Conservation (phyloP, 129 eudicot species). For the Cynara cardunculus region DNA sequence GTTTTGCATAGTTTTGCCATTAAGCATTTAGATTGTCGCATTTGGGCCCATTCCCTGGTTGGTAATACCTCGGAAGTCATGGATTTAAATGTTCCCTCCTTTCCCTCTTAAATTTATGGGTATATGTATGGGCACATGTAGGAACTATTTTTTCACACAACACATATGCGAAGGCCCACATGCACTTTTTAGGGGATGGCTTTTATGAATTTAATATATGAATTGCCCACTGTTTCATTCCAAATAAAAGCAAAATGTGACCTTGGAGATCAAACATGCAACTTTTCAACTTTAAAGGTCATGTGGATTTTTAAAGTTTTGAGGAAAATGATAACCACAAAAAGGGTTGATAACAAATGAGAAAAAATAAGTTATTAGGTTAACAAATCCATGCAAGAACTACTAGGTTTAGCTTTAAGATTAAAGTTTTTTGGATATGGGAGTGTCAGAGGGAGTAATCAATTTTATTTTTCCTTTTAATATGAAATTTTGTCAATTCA, state of each 20-base stretch:
- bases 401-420: neutral
- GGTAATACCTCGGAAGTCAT: neutral
- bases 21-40: neutral
- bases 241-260: neutral
- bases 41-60: neutral
- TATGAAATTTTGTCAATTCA: neutral
- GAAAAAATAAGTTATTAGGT: neutral
- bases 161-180: neutral
- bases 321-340: neutral
- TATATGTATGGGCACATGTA: neutral
- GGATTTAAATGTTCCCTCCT: neutral
- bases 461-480: too few species aligned
- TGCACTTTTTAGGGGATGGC: neutral
- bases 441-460: neutral
- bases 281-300: neutral
- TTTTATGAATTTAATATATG: neutral
- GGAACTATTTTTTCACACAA: neutral
- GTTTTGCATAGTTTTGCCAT: neutral
- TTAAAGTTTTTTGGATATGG: neutral
- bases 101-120: neutral
- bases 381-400: neutral
- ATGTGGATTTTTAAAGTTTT: neutral
- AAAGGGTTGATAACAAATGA: neutral
- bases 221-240: neutral
- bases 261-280: neutral